A percentile compares a stretch with the other conserved stretches of the same genome.
phyloP scores from a whole-genome alignment of 768 basidiomycete genomes.

The Lactarius quietus region DNA sequence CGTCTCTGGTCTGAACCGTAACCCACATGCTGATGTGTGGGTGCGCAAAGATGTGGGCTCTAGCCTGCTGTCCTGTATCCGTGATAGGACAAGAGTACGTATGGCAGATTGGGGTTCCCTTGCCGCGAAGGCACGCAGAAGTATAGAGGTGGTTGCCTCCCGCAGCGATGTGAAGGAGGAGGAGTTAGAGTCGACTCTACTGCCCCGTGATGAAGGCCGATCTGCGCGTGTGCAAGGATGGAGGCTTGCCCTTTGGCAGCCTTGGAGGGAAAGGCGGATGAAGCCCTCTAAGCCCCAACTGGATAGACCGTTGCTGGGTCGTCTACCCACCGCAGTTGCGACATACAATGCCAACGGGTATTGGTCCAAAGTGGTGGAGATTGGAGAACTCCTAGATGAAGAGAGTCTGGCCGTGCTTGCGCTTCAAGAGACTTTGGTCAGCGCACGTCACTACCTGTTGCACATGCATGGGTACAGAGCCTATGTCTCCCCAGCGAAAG shows the following conservation, averaged over 20 bases:
- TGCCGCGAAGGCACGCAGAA: background rate
- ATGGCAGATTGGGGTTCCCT: background rate
- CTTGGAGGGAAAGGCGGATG: background rate
- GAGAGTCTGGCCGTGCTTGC: background rate
- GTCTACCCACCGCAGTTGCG: accelerated
- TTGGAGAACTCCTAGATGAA: background rate
- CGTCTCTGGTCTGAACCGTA: background rate
- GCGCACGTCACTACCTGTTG: background rate
- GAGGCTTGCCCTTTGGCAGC: background rate
- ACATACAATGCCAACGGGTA: background rate
- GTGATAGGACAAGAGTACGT: background rate
- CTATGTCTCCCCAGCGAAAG: background rate
- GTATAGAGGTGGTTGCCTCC: too few species aligned
- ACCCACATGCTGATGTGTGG: background rate
- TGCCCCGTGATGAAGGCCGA: background rate
- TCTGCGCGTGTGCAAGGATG: background rate
- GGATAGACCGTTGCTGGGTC: background rate
- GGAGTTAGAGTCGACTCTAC: background rate
- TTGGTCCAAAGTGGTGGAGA: background rate
- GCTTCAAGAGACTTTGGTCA: background rate
- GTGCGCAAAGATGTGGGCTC: background rate
- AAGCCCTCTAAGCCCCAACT: background rate
- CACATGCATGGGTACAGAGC: background rate
- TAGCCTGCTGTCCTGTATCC: background rate
- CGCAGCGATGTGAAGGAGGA: background rate